These are phyloP conservation scores for Acidomyces sp. DNA, from an alignment of 495 filamentous ascomycete species.

Conservation along the genomic window DNA sequence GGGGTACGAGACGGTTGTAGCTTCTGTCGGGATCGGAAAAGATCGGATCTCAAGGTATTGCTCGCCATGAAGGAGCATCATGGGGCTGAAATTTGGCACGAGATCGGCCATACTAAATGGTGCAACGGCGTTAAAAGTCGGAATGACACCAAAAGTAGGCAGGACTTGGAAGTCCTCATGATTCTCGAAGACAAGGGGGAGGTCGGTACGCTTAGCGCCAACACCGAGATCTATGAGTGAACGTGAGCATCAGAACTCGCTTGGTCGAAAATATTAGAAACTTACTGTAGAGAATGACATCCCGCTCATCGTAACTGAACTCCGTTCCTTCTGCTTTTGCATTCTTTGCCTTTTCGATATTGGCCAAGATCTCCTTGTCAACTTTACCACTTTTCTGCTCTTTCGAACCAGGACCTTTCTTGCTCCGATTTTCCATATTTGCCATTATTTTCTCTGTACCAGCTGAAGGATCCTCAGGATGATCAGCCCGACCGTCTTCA, in stretches of 20 bases:
- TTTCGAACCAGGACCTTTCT: conserved; percentile 13
- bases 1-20: conserved; percentile 64
- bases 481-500: conserved; percentile 77
- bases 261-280: too few relatives aligned
- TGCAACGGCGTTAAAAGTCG: conserved; percentile 69
- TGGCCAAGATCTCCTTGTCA: conserved; percentile 41
- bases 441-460: conserved; percentile 79
- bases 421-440: conserved; percentile 63
- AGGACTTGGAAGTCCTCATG: conserved; percentile 81
- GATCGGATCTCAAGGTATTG: conserved; percentile 94
- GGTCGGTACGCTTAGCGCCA: conserved; percentile 84
- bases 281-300: conserved; percentile 77
- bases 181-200: conserved; percentile 80
- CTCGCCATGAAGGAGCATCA: conserved; percentile 99
- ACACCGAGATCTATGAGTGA: conserved; percentile 65
- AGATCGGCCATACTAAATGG: conserved; percentile 74
- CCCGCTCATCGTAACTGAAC: conserved; percentile 71
- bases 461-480: conserved; percentile 67
- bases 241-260: too few relatives aligned
- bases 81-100: conserved; percentile 88
- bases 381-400: conserved; percentile 15
- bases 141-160: conserved; percentile 89
- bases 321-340: conserved; percentile 57
- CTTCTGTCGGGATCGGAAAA: conserved; percentile 84
- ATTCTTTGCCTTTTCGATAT: conserved; percentile 67